These are phyloP conservation scores for Leucaena leucocephala DNA, from an alignment of 306 rosid genomes.

Conservation along the genomic window DNA sequence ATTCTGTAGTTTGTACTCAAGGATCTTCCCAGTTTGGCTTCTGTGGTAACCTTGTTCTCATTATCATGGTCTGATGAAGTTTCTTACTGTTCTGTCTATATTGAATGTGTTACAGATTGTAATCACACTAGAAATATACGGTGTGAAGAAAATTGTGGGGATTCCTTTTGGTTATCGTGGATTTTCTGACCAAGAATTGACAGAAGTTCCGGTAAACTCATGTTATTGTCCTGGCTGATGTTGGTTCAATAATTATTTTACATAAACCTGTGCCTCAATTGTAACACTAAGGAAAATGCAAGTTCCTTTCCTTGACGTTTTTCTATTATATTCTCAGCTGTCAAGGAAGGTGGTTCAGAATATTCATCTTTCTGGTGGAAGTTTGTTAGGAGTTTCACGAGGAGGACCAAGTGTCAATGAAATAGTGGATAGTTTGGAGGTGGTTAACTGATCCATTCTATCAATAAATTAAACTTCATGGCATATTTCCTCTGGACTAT, in stretches of 20 bases:
- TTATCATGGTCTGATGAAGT: slow-evolving; percentile 20
- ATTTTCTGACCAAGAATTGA: slow-evolving; percentile 78
- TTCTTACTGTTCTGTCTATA: slow-evolving; percentile 30
- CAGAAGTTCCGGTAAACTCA: slow-evolving; percentile 75
- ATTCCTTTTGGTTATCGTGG: slow-evolving; percentile 98
- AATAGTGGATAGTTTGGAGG: slow-evolving; percentile 88
- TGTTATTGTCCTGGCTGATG: slow-evolving; percentile 34
- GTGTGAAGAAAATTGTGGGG: slow-evolving; percentile 89
- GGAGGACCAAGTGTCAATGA: slow-evolving; percentile 80
- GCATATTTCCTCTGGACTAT: slow-evolving; percentile 19
- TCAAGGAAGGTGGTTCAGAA: slow-evolving; percentile 95
- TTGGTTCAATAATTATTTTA: slow-evolving; percentile 18
- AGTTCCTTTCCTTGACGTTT: slow-evolving; percentile 24
- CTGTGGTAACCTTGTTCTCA: slow-evolving; percentile 11
- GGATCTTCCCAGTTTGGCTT: slow-evolving; percentile 18
- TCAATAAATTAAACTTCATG: slow-evolving; percentile 16
- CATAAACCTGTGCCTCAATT: slow-evolving; percentile 10
- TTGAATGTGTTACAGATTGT: slow-evolving; percentile 74
- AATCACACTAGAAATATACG: slow-evolving; percentile 95
- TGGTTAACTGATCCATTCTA: slow-evolving; percentile 34
- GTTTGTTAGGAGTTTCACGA: slow-evolving; percentile 96
- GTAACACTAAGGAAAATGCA: slow-evolving; percentile 17
- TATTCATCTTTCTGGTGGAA: slow-evolving; percentile 99
- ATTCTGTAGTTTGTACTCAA: slow-evolving; percentile 10
- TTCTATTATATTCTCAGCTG: slow-evolving; percentile 56